Conservation (phyloP, 257 asterid genomes). For the Nicotiana otophora region DNA sequence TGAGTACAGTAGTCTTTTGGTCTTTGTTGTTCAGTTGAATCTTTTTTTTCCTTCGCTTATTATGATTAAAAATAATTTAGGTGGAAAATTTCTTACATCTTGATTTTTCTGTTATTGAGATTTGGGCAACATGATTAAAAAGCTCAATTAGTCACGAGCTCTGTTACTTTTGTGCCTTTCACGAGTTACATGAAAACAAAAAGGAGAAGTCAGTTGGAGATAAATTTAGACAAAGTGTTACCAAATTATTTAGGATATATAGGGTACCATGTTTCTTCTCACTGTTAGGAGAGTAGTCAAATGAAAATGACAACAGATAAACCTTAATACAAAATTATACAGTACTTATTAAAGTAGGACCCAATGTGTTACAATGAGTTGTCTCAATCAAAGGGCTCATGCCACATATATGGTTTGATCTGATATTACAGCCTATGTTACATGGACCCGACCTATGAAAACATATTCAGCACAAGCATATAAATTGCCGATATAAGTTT, state of each 20-base stretch:
- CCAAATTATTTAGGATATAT: neutral
- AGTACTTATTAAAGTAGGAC: neutral
- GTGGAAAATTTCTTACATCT: neutral
- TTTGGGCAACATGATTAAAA: neutral
- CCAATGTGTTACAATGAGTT: neutral
- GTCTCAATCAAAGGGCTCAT: neutral
- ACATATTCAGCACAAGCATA: neutral
- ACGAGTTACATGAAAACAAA: constrained; percentile 6
- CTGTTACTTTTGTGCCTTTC: neutral
- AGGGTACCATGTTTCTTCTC: neutral
- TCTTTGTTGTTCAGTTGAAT: neutral
- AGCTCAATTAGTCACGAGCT: neutral
- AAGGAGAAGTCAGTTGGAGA: neutral
- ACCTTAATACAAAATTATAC: neutral
- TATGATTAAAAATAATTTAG: neutral
- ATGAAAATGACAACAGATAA: constrained; percentile 1
- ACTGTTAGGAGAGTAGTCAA: neutral
- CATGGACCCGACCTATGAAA: neutral
- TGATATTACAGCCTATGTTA: neutral
- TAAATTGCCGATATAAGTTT: neutral
- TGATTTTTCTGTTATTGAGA: neutral
- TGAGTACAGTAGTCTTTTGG: neutral
- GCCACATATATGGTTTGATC: neutral
- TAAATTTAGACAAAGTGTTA: neutral
- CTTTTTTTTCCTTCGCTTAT: neutral